Conservation (phyloP, 192 early-diverging fungal genomes). For the Podila epigama region DNA sequence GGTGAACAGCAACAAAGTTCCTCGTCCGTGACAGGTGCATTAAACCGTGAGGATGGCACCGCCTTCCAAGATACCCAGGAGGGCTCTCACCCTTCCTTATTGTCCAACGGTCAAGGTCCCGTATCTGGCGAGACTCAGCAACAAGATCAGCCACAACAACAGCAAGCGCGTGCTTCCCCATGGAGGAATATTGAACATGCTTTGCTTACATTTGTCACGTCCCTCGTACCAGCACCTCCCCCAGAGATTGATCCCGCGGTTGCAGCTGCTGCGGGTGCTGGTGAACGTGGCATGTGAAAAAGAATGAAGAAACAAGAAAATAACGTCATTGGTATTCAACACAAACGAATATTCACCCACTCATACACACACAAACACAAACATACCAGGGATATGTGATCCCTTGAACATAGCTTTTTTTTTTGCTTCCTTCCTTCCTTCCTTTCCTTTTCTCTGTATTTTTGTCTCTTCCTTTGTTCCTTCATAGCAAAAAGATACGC, state of each 20-base stretch:
- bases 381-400: background rate
- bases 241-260: constrained; percentile 49
- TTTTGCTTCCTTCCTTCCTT: background rate
- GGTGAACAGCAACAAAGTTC: too few species aligned
- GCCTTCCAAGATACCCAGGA: constrained; percentile 1
- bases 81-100: background rate
- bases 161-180: constrained; percentile 20
- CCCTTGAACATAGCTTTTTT: background rate
- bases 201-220: constrained; percentile 51
- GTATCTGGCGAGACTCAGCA: background rate
- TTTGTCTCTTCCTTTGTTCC: background rate
- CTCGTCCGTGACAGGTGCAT: too few species aligned
- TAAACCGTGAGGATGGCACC: too few species aligned
- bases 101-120: background rate
- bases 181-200: constrained; percentile 50
- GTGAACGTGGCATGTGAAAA: constrained; percentile 34
- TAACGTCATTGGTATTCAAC: background rate
- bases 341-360: background rate
- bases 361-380: background rate
- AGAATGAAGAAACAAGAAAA: background rate
- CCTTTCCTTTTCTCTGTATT: background rate
- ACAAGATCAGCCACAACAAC: background rate
- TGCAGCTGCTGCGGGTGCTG: constrained; percentile 23
- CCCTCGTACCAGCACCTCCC: constrained; percentile 46
- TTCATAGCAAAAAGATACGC: background rate